Base-by-base conservation (phyloP, 495 filamentous ascomycete species). In the Penicillium riverlandense region DNA sequence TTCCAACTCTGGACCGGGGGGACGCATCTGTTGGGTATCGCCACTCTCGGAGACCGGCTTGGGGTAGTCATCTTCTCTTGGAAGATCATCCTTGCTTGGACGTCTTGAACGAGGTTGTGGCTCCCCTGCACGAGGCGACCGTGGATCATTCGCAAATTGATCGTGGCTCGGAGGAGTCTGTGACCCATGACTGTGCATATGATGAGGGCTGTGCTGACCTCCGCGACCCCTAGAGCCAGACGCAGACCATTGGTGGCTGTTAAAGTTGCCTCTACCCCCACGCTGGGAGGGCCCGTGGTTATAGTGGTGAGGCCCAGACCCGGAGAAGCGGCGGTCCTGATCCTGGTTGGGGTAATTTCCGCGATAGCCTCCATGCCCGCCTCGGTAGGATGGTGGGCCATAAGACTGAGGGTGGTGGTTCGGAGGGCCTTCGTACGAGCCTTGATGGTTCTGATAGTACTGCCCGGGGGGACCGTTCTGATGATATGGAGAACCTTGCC, bases 231-330 rank as follows among this genome's bases (percentile, higher is more conserved):
- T 49, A 38, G 65, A 49, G 12, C 49, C 53, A 53, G 67, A 50
- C 49, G 70, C 69, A 43, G 73, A 81, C 81, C 80, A 86, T 48
- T 78, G 81, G 5, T 75, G 67, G 52, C 76, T 82, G 40, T 70
- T 77, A 49, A 78, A 83, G 58, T 75, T 78, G 10, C 58, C 59
- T 14, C 58, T 52, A 22, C 48, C 58, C 13, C 39, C 54, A 22
- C 62, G 67, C 6, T 65, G 58, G 9, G 60, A 40, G 32, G 58
- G 52, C 1, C 52, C 53, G 31, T 49, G 58, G 14, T 46, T 49
- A 35, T 55, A 60, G n/a, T 37, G 37, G 41, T 50, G 46, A 31
- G 77, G 35, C 66, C 56, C 65, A 27, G 63, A 50, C 4, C 50
- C 54, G 32, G 66, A 59, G 29, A 59, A 61, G 30, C 62, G 58